These are phyloP conservation scores for Carpediemonas membranifera DNA, from an alignment of 78 protist genomes.

Conservation along the genomic window DNA sequence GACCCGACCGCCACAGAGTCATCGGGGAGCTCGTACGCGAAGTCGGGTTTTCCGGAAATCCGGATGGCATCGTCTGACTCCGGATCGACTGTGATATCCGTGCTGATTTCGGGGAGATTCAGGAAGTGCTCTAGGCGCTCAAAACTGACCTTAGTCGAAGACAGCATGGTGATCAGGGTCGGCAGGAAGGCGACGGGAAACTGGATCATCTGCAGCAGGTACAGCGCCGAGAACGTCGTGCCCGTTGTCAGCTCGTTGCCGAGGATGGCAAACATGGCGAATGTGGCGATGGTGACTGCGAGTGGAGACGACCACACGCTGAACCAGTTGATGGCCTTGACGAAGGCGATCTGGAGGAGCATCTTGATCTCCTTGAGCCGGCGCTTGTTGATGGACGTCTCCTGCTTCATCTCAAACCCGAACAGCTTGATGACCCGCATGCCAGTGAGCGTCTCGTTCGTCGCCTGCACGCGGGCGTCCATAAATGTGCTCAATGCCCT, in stretches of 20 bases:
- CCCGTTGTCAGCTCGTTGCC: slow-evolving; percentile 49
- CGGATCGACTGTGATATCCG: too few relatives aligned
- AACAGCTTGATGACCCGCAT: background rate
- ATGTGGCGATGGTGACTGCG: slow-evolving; percentile 26
- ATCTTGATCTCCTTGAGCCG: background rate
- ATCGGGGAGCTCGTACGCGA: too few relatives aligned
- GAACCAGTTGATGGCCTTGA: background rate
- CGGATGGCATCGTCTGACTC: too few relatives aligned
- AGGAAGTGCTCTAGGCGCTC: too few relatives aligned
- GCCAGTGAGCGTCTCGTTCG: background rate
- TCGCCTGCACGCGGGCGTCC: slow-evolving; percentile 22
- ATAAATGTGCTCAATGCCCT: too few relatives aligned
- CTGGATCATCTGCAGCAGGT: slow-evolving; percentile 26
- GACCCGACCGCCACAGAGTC: too few relatives aligned
- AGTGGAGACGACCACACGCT: slow-evolving; percentile 2
- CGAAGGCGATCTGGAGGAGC: background rate
- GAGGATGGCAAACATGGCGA: background rate
- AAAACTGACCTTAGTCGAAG: background rate
- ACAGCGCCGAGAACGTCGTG: slow-evolving; percentile 25
- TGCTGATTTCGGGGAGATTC: too few relatives aligned
- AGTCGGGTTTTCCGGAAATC: too few relatives aligned
- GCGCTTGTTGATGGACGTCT: background rate
- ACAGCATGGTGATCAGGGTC: background rate
- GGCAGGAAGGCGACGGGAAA: slow-evolving; percentile 57
- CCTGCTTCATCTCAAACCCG: background rate